A percentile compares a stretch with the other conserved stretches of the same genome.
Evolutionary conservation across 2,329 filamentous ascomycete species (phyloP).

Genomic region (Aspergillus fructus): DNA sequence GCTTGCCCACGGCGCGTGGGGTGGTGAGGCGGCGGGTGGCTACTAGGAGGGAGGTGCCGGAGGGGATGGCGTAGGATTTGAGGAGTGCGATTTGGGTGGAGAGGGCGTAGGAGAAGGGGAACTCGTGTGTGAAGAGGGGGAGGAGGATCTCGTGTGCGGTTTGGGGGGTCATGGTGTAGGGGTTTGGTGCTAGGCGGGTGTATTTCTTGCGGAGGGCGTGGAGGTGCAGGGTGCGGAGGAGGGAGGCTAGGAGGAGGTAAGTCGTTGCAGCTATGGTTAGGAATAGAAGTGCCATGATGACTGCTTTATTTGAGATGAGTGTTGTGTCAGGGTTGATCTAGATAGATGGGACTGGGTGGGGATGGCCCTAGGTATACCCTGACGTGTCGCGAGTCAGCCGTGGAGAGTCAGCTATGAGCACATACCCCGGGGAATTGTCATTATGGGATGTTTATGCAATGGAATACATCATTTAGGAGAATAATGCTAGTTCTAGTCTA

Average conservation of each 20-base stretch:
- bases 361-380: too few relatives aligned
- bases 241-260: not conserved
- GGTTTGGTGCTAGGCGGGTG: not conserved
- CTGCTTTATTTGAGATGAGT: too few relatives aligned
- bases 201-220: not conserved
- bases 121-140: not conserved
- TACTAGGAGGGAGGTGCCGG: conserved; percentile 4
- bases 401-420: too few relatives aligned
- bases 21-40: not conserved
- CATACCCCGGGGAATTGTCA: too few relatives aligned
- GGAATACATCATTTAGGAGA: too few relatives aligned
- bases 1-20: too few relatives aligned
- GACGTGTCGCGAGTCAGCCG: too few relatives aligned
- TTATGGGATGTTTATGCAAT: too few relatives aligned
- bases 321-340: too few relatives aligned
- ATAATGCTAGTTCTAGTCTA: too few relatives aligned
- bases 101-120: conserved; percentile 10
- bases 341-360: too few relatives aligned
- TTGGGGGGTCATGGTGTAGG: conserved; percentile 6
- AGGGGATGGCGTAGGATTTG: conserved; percentile 11
- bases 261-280: not conserved
- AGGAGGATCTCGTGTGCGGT: conserved; percentile 4
- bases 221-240: not conserved
- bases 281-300: too few relatives aligned
- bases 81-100: conserved; percentile 6